These are phyloP conservation scores for Toxicodendron radicans DNA, from an alignment of 345 rosid species.

Conservation along the genomic window DNA sequence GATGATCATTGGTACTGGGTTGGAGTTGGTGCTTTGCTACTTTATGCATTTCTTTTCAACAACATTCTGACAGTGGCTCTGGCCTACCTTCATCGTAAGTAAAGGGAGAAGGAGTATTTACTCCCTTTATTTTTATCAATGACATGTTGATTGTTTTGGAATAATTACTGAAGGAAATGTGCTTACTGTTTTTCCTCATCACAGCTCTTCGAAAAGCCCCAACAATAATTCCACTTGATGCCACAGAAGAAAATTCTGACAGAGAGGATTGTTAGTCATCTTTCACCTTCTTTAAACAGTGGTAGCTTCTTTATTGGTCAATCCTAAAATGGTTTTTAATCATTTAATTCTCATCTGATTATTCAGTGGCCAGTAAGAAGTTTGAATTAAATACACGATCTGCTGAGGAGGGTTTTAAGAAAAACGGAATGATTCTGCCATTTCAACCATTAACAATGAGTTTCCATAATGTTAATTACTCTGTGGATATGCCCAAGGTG, in stretches of 20 bases:
- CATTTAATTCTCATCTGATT: not conserved
- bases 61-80: conserved; percentile 67
- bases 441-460: conserved; percentile 90
- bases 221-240: conserved; percentile 42
- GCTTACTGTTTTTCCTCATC: conserved; percentile 22
- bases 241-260: conserved; percentile 33
- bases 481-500: conserved; percentile 90
- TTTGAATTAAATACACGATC: conserved; percentile 14
- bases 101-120: not conserved
- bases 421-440: conserved; percentile 93
- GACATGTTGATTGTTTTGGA: not conserved
- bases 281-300: not conserved
- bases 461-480: conserved; percentile 86
- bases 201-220: conserved; percentile 60
- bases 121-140: not conserved
- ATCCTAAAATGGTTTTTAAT: not conserved
- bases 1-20: conserved; percentile 77
- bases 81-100: conserved; percentile 80
- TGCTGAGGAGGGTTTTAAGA: conserved; percentile 34
- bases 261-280: conserved; percentile 28
- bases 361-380: conserved; percentile 24
- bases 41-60: conserved; percentile 68
- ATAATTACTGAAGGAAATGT: not conserved
- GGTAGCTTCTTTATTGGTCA: not conserved
- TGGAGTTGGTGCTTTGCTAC: conserved; percentile 62